Conservation (phyloP, 2,329 filamentous ascomycete genomes). For the Diaporthe caulivora region DNA sequence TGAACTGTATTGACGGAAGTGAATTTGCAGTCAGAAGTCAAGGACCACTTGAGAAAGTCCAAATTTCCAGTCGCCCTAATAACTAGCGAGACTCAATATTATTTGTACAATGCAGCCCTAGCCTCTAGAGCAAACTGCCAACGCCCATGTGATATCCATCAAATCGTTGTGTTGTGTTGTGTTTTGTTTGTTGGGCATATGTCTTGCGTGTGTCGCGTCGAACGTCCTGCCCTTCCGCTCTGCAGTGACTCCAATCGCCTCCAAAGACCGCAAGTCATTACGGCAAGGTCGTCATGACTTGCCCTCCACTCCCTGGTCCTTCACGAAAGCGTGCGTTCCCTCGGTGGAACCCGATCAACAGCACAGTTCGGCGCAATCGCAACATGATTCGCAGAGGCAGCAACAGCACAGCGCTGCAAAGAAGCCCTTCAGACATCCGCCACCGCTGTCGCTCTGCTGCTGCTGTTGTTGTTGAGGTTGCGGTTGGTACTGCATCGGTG, state of each 20-base stretch:
- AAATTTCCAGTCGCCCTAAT: neutral
- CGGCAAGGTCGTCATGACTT: neutral
- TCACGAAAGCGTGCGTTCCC: neutral
- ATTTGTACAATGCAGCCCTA: conserved; percentile 29
- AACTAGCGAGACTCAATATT: conserved; percentile 31
- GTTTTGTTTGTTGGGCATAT: neutral
- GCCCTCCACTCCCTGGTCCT: neutral
- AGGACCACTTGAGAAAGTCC: conserved; percentile 4
- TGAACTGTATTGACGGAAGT: neutral
- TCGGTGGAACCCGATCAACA: conserved; percentile 43
- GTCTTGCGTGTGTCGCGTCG: neutral
- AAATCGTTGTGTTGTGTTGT: neutral
- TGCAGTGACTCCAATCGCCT: conserved; percentile 5
- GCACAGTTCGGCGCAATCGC: conserved; percentile 62
- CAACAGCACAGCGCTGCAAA: conserved; percentile 63
- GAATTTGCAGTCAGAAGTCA: conserved; percentile 23
- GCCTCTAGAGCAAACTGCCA: conserved; percentile 6
- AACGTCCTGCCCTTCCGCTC: conserved; percentile 3
- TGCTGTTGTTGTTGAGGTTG: conserved; percentile 55
- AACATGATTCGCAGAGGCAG: conserved; percentile 63
- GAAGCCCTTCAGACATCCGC: conserved; percentile 59
- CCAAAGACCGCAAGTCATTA: neutral
- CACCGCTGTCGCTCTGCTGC: conserved; percentile 46
- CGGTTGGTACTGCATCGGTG: conserved; percentile 60
- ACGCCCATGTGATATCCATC: conserved; percentile 21